A percentile compares a stretch with the other conserved stretches of the same genome.
Evolutionary conservation across 495 filamentous ascomycete genomes (phyloP).

Genomic region (Penicillium flavigenum): DNA sequence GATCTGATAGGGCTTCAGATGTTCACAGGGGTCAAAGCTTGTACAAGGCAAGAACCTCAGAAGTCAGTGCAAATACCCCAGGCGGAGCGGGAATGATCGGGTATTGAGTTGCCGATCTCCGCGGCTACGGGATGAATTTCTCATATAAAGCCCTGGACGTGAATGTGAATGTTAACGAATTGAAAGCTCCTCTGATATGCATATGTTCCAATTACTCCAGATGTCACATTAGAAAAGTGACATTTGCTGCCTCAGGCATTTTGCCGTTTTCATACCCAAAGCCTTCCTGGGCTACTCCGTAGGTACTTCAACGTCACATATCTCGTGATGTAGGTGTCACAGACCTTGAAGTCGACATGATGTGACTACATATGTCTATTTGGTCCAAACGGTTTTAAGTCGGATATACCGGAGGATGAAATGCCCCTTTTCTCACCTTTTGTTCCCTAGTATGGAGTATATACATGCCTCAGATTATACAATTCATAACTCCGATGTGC

Average conservation of each 20-base stretch:
- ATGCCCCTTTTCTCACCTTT: background rate
- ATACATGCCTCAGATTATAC: too few relatives aligned
- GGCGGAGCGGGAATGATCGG: conserved; percentile 23
- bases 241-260: conserved; percentile 18
- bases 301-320: background rate
- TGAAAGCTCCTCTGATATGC: background rate
- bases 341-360: background rate
- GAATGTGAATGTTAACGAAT: background rate
- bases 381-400: background rate
- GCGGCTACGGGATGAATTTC: conserved; percentile 22
- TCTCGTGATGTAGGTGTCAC: background rate
- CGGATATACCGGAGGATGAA: background rate
- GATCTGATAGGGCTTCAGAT: conserved; percentile 3
- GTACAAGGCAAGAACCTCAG: conserved; percentile 2
- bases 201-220: too few relatives aligned
- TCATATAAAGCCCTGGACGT: background rate
- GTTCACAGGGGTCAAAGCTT: conserved; percentile 12
- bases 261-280: conserved; percentile 19
- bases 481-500: too few relatives aligned
- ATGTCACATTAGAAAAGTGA: conserved; percentile 11
- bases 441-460: too few relatives aligned
- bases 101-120: conserved; percentile 22
- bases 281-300: too few relatives aligned
- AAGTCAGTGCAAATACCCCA: conserved; percentile 15
- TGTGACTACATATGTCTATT: background rate